Percentiles rank a stretch among this genome's conserved stretches.
Conservation (phyloP, 108 stramenopile species). For the Pseudonitzschia delicatissima region DNA sequence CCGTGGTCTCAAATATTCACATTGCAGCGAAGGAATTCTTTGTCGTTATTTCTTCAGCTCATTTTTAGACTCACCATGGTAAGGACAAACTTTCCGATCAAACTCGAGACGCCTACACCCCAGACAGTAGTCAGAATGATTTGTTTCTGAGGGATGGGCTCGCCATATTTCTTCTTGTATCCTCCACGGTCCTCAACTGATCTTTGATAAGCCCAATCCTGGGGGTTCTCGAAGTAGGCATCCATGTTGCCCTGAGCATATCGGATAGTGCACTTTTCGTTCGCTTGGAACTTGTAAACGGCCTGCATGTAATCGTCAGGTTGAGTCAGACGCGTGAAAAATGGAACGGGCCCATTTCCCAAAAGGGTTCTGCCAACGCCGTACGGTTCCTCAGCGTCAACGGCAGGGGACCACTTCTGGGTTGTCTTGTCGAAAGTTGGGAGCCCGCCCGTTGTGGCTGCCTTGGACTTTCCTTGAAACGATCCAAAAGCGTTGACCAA, state of each 20-base stretch:
- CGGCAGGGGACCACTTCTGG: background rate
- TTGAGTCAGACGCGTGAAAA: constrained; percentile 48
- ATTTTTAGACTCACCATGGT: constrained; percentile 5
- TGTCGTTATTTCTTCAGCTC: background rate
- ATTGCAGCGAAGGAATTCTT: too few relatives aligned
- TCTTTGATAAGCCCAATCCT: constrained; percentile 72
- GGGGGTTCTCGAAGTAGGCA: constrained; percentile 60
- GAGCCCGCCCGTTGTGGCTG: background rate
- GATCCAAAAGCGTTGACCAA: background rate
- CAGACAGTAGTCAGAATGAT: constrained; percentile 36
- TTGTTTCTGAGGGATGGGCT: constrained; percentile 18
- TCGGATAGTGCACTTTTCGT: constrained; percentile 41
- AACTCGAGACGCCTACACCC: constrained; percentile 21
- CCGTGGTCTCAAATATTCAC: too few relatives aligned
- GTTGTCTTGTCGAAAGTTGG: constrained; percentile 14
- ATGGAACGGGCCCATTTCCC: constrained; percentile 60
- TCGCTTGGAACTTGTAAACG: constrained; percentile 64
- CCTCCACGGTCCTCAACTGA: constrained; percentile 51
- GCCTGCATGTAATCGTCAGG: constrained; percentile 64
- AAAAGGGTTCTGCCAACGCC: constrained; percentile 49
- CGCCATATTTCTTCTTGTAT: constrained; percentile 31
- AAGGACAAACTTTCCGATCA: background rate
- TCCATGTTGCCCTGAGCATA: constrained; percentile 77
- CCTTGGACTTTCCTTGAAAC: background rate
- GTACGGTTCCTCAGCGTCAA: constrained; percentile 39